phyloP scores from a whole-genome alignment of 306 rosid genomes.

The Gleditsia sinensis region DNA sequence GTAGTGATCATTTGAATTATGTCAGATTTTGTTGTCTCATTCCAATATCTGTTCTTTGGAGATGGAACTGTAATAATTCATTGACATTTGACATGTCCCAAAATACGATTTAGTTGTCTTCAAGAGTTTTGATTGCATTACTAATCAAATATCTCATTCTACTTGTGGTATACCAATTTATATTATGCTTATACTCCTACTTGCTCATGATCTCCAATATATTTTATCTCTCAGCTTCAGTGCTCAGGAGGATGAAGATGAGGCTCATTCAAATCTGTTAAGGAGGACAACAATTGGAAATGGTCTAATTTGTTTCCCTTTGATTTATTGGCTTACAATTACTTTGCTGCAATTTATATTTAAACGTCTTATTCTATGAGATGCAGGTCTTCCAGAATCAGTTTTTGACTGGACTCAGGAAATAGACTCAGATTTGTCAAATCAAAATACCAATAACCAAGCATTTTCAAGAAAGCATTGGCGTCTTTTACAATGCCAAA shows the following conservation, averaged over 20 bases:
- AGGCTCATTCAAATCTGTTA: slow-evolving; percentile 61
- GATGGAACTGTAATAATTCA: slow-evolving; percentile 29
- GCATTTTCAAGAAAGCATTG: slow-evolving; percentile 93
- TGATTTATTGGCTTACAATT: slow-evolving; percentile 31
- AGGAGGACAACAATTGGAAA: slow-evolving; percentile 98
- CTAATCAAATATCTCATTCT: slow-evolving; percentile 15
- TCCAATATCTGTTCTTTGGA: slow-evolving; percentile 26
- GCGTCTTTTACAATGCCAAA: slow-evolving; percentile 98
- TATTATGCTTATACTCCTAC: slow-evolving; percentile 11
- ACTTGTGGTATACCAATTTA: slow-evolving; percentile 14
- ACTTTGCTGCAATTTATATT: slow-evolving; percentile 30
- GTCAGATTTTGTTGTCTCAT: slow-evolving; percentile 26
- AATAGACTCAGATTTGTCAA: slow-evolving; percentile 75
- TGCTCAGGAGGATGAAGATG: slow-evolving; percentile 96
- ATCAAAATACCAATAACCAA: slow-evolving; percentile 78
- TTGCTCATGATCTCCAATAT: slow-evolving; percentile 23
- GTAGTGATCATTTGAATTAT: slow-evolving; percentile 23
- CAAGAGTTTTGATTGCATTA: slow-evolving; percentile 8
- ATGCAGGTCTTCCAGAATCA: slow-evolving; percentile 91
- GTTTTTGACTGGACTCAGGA: slow-evolving; percentile 92
- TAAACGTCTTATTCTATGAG: slow-evolving; percentile 26
- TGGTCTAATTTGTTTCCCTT: slow-evolving; percentile 53
- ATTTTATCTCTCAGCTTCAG: slow-evolving; percentile 64
- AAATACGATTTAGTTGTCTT: slow-evolving; percentile 15
- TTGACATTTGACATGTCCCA: neutral